phyloP scores from a whole-genome alignment of 2,329 filamentous ascomycete genomes.

The Pseudovirgaria hyperparasitica region DNA sequence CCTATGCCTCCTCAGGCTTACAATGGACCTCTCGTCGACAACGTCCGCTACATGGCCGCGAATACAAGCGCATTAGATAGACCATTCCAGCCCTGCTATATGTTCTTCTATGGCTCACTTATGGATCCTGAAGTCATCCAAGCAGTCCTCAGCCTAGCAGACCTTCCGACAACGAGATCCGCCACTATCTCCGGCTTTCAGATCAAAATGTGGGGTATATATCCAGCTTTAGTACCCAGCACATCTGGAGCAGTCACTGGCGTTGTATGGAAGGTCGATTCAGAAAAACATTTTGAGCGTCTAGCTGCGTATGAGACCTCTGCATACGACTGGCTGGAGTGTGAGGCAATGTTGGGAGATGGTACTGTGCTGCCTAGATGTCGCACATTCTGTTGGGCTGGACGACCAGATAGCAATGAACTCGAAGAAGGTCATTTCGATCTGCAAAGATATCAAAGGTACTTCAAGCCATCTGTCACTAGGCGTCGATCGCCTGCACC shows the following conservation, averaged over 20 bases:
- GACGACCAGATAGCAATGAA: slow-evolving; percentile 10
- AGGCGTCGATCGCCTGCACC: no score
- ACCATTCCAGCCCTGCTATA: slow-evolving; percentile 12
- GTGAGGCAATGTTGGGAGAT: slow-evolving; percentile 7
- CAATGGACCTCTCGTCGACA: no score
- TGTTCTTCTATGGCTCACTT: slow-evolving; percentile 22
- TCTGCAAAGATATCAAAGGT: slow-evolving; percentile 12
- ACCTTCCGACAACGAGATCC: slow-evolving; percentile 10
- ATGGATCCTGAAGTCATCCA: slow-evolving; percentile 19
- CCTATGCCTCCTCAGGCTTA: no score
- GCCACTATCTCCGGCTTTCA: slow-evolving; percentile 13
- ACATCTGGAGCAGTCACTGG: slow-evolving; percentile 6
- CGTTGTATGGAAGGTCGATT: slow-evolving; percentile 7
- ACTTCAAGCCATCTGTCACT: slow-evolving; percentile 11
- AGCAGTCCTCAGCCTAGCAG: slow-evolving; percentile 13
- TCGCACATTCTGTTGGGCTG: slow-evolving; percentile 13
- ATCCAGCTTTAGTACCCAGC: slow-evolving; percentile 13
- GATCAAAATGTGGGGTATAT: slow-evolving; percentile 21
- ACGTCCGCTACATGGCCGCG: no score
- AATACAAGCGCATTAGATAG: no score
- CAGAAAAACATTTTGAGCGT: slow-evolving; percentile 8
- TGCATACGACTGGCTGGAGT: slow-evolving; percentile 10
- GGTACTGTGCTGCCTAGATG: slow-evolving; percentile 5
- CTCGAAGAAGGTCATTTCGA: slow-evolving; percentile 13
- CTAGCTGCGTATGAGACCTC: slow-evolving; percentile 12